phyloP scores from a whole-genome alignment of 805 yeast genomes.

The Saccharomycopsis olivae region DNA sequence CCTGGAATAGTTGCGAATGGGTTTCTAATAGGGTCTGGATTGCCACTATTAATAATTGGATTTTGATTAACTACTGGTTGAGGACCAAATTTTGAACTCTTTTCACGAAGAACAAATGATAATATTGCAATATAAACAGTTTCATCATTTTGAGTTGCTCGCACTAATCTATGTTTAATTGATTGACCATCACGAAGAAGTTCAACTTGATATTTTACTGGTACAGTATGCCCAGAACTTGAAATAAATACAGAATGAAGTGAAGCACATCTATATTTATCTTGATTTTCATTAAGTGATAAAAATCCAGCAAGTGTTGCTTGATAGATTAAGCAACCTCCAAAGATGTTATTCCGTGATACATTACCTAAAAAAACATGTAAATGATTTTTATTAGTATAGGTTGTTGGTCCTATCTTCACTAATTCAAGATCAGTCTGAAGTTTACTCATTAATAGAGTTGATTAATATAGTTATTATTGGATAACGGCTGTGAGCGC shows the following conservation, averaged over 20 bases:
- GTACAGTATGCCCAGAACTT: not conserved
- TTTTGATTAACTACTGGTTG: constrained; percentile 4
- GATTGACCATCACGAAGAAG: constrained; percentile 3
- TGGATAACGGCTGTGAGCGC: too few species aligned
- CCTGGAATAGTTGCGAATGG: constrained; percentile 1
- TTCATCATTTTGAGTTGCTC: not conserved
- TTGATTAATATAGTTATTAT: too few species aligned
- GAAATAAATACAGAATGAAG: constrained; percentile 1
- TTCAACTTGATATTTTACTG: constrained; percentile 1
- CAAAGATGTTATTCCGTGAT: constrained; percentile 3
- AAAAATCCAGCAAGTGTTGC: constrained; percentile 1
- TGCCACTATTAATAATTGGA: constrained; percentile 1
- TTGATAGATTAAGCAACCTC: constrained; percentile 9
- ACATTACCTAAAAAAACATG: constrained; percentile 2
- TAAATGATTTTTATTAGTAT: not conserved
- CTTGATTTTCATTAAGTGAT: not conserved
- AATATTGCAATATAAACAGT: not conserved
- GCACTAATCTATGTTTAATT: constrained; percentile 2
- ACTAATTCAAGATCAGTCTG: constrained; percentile 3
- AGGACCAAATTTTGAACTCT: constrained; percentile 1
- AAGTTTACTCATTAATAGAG: constrained; percentile 7
- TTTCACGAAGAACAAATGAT: not conserved
- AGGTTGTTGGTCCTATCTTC: not conserved
- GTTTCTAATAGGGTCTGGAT: not conserved
- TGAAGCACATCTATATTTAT: not conserved